Conservation (phyloP, 495 filamentous ascomycete species). For the Aspergillus ellipticus region DNA sequence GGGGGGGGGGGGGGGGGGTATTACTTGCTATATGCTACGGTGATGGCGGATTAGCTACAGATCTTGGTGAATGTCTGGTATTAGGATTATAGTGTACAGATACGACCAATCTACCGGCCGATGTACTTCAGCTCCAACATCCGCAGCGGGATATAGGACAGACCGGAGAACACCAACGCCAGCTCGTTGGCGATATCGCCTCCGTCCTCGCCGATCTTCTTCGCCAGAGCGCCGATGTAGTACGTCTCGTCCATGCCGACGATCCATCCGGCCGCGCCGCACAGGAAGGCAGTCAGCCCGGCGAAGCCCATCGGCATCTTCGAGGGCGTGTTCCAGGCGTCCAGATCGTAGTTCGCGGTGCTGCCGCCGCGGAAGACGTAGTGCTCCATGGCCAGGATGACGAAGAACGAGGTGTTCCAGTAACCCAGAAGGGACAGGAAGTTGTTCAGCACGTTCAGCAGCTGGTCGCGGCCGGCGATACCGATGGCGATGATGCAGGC, state of each 20-base stretch:
- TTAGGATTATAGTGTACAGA: not conserved
- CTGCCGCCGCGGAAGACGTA: conserved; percentile 54
- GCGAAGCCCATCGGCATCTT: conserved; percentile 30
- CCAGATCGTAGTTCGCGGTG: conserved; percentile 39
- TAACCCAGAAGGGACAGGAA: conserved; percentile 59
- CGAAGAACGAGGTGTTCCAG: conserved; percentile 55
- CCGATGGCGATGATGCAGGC: conserved; percentile 36
- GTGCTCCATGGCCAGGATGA: conserved; percentile 58
- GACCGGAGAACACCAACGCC: conserved; percentile 21
- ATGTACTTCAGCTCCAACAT: conserved; percentile 27
- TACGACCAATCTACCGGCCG: conserved; percentile 14
- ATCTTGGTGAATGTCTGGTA: too few species aligned
- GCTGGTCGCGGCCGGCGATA: conserved; percentile 36
- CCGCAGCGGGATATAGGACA: conserved; percentile 21
- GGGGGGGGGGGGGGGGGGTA: too few species aligned
- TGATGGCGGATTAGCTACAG: too few species aligned
- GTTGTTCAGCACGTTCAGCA: conserved; percentile 43
- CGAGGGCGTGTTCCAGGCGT: conserved; percentile 31
- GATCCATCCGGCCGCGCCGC: conserved; percentile 33
- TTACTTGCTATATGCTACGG: too few species aligned
- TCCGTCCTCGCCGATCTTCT: conserved; percentile 20
- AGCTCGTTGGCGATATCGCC: conserved; percentile 31
- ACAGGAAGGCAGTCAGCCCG: conserved; percentile 28
- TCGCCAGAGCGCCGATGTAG: conserved; percentile 27
- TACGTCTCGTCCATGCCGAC: conserved; percentile 40